A percentile compares a stretch with the other conserved stretches of the same genome.
phyloP scores from a whole-genome alignment of 2,329 filamentous ascomycete genomes.

The Claviceps purpurea region DNA sequence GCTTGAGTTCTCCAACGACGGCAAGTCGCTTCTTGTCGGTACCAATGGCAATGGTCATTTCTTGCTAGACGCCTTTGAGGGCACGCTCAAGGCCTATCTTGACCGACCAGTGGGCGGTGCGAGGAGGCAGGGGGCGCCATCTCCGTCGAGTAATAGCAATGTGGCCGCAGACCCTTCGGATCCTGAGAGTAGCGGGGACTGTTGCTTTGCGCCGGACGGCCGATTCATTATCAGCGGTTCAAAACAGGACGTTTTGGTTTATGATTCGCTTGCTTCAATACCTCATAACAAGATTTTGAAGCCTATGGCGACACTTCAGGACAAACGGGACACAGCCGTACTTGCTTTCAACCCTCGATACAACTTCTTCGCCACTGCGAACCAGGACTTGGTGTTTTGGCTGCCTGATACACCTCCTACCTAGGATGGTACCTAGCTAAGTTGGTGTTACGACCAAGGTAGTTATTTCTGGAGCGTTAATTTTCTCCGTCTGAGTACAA shows the following conservation, averaged over 20 bases:
- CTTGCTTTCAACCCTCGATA: conserved; percentile 82
- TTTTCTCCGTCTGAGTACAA: not conserved
- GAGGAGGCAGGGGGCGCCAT: conserved; percentile 38
- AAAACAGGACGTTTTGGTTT: conserved; percentile 63
- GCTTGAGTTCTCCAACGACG: conserved; percentile 92
- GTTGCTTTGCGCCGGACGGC: conserved; percentile 81
- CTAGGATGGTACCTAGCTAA: not conserved
- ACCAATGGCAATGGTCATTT: conserved; percentile 81
- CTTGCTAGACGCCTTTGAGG: conserved; percentile 84
- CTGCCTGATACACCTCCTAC: conserved; percentile 47
- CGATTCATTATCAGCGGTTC: conserved; percentile 76
- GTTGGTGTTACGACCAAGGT: not conserved
- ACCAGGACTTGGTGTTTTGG: conserved; percentile 73
- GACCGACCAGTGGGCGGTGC: conserved; percentile 42
- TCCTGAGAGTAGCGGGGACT: conserved; percentile 57
- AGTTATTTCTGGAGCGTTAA: no score
- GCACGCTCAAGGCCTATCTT: conserved; percentile 62
- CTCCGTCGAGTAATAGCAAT: conserved; percentile 11
- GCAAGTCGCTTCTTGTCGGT: conserved; percentile 70
- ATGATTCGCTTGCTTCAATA: conserved; percentile 58
- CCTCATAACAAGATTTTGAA: conserved; percentile 45
- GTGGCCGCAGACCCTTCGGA: conserved; percentile 22
- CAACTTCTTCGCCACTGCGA: conserved; percentile 83
- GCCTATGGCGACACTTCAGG: conserved; percentile 50
- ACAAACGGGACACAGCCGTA: conserved; percentile 56